Evolutionary conservation across 495 filamentous ascomycete species (phyloP), one percentile per base, ranked within the genome.

Genomic region (Aspergillus conjunctus): DNA sequence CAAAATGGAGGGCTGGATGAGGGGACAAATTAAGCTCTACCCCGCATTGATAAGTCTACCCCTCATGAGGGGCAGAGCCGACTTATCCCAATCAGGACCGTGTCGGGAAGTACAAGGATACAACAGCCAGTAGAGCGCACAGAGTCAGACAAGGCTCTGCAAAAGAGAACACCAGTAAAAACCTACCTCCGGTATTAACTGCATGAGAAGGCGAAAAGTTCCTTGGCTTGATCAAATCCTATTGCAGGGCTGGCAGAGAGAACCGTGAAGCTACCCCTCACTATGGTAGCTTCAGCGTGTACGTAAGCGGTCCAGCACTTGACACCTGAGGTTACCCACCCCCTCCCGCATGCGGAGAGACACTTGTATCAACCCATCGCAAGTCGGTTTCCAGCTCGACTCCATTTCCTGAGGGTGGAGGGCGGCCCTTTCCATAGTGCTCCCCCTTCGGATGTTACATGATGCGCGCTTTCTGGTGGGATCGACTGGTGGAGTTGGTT

Each of bases 51-150:
- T n/a, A 14, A 8, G 14, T 9, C 17, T 58, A n/a, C 56, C 56
- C 61, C 61, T 58, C 61, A 54, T 49, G 60, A 62, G 60, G 60
- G 60, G 60, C 39, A 21, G 32, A 22, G n/a, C 32, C 9, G 14
- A 56, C 7, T 41, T 56, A 26, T 21, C 50, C 46, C 26, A 52
- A 59, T 46, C 32, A 32, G 51, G n/a, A n/a, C n/a, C 26, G 26
- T 26, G 2, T 26, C 26, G 5, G 26, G 26, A 26, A 2, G 26
- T 2, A 26, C 26, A 26, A 26, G 26, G 26, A 5, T 5, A n/a
- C n/a, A n/a, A n/a, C n/a, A n/a, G n/a, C n/a, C n/a, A n/a, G n/a
- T n/a, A n/a, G n/a, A n/a, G n/a, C n/a, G n/a, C n/a, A n/a, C n/a
- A n/a, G n/a, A n/a, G n/a, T n/a, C n/a, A n/a, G 26, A 26, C 26